Evolutionary conservation across 2,329 filamentous ascomycete genomes (phyloP).

Genomic region (Anisogramma anomala): DNA sequence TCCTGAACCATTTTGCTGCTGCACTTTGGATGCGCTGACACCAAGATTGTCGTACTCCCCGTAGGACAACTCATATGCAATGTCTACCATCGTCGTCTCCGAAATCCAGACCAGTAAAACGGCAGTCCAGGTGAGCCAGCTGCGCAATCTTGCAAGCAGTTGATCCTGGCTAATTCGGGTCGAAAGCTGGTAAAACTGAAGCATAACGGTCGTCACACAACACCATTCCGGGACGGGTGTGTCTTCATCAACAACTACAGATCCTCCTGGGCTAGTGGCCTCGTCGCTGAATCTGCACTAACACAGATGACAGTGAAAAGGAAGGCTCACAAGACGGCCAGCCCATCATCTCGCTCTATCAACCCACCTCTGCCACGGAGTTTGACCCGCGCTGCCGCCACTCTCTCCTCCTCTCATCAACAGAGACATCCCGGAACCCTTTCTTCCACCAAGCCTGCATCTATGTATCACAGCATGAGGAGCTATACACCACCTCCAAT

Average conservation of each 20-base stretch:
- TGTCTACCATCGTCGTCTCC: too few relatives aligned
- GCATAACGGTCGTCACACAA: slow-evolving; percentile 5
- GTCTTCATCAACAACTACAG: neutral
- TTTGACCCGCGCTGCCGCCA: slow-evolving; percentile 24
- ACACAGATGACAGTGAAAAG: too few relatives aligned
- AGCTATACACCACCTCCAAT: slow-evolving; percentile 35
- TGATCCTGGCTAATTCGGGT: neutral
- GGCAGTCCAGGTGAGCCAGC: slow-evolving; percentile 58
- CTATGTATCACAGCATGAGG: slow-evolving; percentile 27
- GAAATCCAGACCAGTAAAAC: slow-evolving; percentile 54
- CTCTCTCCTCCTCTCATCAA: slow-evolving; percentile 31
- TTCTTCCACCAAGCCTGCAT: slow-evolving; percentile 37
- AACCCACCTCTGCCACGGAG: slow-evolving; percentile 24
- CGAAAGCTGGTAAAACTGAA: slow-evolving; percentile 6
- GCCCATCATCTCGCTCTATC: slow-evolving; percentile 25
- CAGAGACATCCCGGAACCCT: slow-evolving; percentile 28
- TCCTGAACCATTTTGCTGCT: too few relatives aligned
- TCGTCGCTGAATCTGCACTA: too few relatives aligned
- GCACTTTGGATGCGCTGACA: too few relatives aligned
- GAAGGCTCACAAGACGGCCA: neutral
- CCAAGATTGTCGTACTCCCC: too few relatives aligned
- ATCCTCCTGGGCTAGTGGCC: too few relatives aligned
- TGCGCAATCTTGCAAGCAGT: neutral
- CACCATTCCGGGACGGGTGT: neutral
- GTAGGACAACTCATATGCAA: too few relatives aligned